phyloP scores from a whole-genome alignment of 352 stramenopile species.

The Pythium scleroteichum region DNA sequence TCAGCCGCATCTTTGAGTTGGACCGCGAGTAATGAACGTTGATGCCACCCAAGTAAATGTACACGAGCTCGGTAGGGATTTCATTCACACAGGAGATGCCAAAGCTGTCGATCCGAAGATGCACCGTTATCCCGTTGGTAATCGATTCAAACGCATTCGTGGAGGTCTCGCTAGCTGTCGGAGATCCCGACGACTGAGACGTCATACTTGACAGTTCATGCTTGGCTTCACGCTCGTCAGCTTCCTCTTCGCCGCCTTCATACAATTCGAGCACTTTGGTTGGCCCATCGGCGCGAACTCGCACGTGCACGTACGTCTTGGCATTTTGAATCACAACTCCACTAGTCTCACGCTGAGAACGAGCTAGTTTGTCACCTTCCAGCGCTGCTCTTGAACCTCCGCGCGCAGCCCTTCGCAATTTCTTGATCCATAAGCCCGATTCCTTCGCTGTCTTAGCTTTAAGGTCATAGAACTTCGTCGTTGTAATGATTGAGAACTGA shows the following conservation, averaged over 20 bases:
- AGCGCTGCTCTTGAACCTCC: conserved; percentile 22
- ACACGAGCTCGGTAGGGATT: conserved; percentile 83
- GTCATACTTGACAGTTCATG: conserved; percentile 69
- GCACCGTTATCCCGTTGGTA: conserved; percentile 63
- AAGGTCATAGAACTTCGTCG: conserved; percentile 85
- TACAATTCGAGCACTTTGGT: conserved; percentile 92
- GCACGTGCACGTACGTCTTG: conserved; percentile 87
- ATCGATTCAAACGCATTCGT: conserved; percentile 70
- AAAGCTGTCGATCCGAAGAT: conserved; percentile 75
- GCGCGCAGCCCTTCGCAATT: conserved; percentile 66
- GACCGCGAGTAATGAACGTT: conserved; percentile 72
- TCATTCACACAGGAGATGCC: conserved; percentile 88
- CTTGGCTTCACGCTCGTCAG: conserved; percentile 80
- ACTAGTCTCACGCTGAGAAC: conserved; percentile 37
- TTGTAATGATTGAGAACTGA: conserved; percentile 87
- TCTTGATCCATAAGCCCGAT: conserved; percentile 66
- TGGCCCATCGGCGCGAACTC: conserved; percentile 83
- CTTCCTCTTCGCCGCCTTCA: conserved; percentile 87
- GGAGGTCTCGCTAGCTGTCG: conserved; percentile 73
- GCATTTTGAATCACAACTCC: conserved; percentile 62
- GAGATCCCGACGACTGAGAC: conserved; percentile 64
- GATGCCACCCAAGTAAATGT: conserved; percentile 84
- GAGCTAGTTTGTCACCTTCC: conserved; percentile 17
- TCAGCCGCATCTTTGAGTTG: conserved; percentile 85
- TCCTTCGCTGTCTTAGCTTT: conserved; percentile 78